phyloP scores from a whole-genome alignment of 306 rosid genomes.

The Prunus campanulata region DNA sequence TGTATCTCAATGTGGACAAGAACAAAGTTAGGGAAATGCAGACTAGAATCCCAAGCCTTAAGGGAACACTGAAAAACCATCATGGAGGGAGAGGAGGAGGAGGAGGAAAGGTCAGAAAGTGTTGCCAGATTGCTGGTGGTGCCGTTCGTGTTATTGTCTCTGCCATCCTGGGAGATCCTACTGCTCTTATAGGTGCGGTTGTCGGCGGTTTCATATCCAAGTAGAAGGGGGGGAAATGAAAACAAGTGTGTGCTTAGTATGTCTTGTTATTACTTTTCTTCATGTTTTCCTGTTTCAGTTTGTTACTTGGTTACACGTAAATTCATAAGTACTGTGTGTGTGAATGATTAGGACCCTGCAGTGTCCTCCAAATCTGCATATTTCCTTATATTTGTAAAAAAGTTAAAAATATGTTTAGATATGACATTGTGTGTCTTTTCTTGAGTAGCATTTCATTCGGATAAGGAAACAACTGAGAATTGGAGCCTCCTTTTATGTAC shows the following conservation, averaged over 20 bases:
- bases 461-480: no score
- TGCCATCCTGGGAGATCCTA: constrained; percentile 53
- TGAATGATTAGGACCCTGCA: neutral
- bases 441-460: neutral
- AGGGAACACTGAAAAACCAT: constrained; percentile 36
- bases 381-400: neutral
- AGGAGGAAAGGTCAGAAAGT: constrained; percentile 33
- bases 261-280: neutral
- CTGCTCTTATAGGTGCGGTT: constrained; percentile 44
- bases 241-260: neutral
- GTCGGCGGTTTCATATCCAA: constrained; percentile 42
- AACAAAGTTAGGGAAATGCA: constrained; percentile 45
- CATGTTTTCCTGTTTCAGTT: neutral
- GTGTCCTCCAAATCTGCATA: neutral
- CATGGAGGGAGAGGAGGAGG: constrained; percentile 14
- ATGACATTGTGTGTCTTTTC: neutral
- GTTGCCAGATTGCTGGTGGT: constrained; percentile 46
- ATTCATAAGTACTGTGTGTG: neutral
- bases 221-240: constrained; percentile 6
- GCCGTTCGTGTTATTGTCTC: constrained; percentile 45
- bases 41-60: constrained; percentile 47
- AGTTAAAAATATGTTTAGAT: neutral
- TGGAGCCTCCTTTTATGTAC: no score
- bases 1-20: constrained; percentile 47
- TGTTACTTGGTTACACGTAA: neutral